These are phyloP conservation scores for Fusarium staphyleae DNA, from an alignment of 2,329 filamentous ascomycete genomes.

Conservation along the genomic window DNA sequence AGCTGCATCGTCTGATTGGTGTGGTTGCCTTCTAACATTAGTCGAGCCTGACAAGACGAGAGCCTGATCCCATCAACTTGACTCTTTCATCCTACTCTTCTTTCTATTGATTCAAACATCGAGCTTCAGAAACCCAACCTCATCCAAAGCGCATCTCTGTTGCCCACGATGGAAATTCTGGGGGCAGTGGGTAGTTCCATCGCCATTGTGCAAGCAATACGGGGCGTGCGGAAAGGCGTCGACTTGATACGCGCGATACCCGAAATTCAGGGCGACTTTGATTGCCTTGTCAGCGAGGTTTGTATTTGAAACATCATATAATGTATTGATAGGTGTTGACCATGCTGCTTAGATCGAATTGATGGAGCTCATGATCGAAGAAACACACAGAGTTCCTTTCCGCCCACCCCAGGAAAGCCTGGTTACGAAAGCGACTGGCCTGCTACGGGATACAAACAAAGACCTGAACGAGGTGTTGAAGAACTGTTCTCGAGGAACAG, in stretches of 20 bases:
- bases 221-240: constrained; percentile 11
- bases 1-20: constrained; percentile 8
- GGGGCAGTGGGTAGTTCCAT: constrained; percentile 22
- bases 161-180: constrained; percentile 14
- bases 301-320: too few species aligned
- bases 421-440: background rate
- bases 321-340: background rate
- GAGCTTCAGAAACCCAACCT: too few species aligned
- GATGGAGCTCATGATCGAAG: constrained; percentile 3
- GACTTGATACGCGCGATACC: constrained; percentile 12
- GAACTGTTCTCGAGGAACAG: background rate
- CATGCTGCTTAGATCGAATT: background rate
- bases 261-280: constrained; percentile 16
- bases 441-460: background rate
- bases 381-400: background rate
- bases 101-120: background rate
- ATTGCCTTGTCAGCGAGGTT: constrained; percentile 16
- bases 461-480: constrained; percentile 9
- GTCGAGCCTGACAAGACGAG: background rate
- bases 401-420: background rate
- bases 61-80: constrained; percentile 3
- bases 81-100: background rate
- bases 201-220: constrained; percentile 12
- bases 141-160: background rate
- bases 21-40: background rate